Conservation (phyloP, 768 basidiomycete genomes). For the Leccinum fibrillosum region DNA sequence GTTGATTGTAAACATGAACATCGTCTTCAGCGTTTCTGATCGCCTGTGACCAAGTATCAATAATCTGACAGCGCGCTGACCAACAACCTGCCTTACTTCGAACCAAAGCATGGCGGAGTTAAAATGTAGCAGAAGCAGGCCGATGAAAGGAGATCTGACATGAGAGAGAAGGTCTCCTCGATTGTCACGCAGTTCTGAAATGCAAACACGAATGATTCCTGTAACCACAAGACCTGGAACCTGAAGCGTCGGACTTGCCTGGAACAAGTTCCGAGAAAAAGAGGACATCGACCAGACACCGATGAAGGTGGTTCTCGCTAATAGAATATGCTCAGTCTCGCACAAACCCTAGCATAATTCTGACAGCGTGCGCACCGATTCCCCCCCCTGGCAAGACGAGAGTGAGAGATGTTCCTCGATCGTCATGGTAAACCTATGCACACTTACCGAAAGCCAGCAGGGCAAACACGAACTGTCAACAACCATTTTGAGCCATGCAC, state of each 20-base stretch:
- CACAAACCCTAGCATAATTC: neutral
- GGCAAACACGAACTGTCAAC: conserved; percentile 8
- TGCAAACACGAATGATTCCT: neutral
- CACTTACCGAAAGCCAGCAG: conserved; percentile 11
- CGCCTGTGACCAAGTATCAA: conserved; percentile 1
- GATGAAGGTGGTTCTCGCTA: conserved; percentile 12
- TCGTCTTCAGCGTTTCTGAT: conserved; percentile 9
- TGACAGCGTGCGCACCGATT: conserved; percentile 2
- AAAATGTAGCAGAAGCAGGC: conserved; percentile 14
- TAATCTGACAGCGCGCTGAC: neutral
- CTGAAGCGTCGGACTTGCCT: conserved; percentile 4
- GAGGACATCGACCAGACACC: conserved; percentile 5
- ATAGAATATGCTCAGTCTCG: conserved; percentile 1
- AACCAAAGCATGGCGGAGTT: conserved; percentile 2
- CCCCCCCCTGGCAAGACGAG: conserved; percentile 1
- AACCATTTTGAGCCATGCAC: neutral
- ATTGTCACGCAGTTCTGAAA: conserved; percentile 5
- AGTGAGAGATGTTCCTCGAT: neutral
- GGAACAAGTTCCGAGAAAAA: conserved; percentile 4
- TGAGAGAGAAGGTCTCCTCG: conserved; percentile 15
- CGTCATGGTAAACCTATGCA: neutral
- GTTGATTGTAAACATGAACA: conserved; percentile 18
- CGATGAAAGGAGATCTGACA: conserved; percentile 14
- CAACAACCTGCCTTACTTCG: conserved; percentile 2
- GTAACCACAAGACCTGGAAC: neutral